These are phyloP conservation scores for Lactifluus rugatus DNA, from an alignment of 768 basidiomycete genomes.

Conservation along the genomic window DNA sequence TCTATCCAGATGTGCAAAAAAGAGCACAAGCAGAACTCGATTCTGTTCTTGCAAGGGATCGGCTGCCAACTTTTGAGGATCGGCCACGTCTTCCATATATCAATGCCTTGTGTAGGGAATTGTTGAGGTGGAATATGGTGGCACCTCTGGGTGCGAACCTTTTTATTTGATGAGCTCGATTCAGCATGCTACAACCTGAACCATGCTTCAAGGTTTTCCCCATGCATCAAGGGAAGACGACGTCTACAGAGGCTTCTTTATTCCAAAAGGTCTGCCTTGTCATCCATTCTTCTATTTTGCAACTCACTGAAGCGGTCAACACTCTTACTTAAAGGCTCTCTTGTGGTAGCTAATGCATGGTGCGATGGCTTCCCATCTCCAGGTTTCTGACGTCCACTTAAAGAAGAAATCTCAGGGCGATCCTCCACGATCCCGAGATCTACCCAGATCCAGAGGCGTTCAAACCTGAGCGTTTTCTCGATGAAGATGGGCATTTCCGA, in stretches of 20 bases:
- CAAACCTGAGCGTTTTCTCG: background rate
- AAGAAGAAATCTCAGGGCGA: background rate
- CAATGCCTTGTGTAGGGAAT: conserved; percentile 9
- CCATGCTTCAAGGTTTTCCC: background rate
- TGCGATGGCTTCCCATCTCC: background rate
- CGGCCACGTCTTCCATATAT: conserved; percentile 4
- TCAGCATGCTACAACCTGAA: background rate
- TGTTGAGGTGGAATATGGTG: conserved; percentile 2
- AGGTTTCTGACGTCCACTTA: background rate
- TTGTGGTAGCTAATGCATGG: background rate
- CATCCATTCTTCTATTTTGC: background rate
- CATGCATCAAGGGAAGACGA: conserved; percentile 2
- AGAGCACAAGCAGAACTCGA: conserved; percentile 13
- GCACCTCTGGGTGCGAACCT: background rate
- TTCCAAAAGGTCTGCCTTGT: conserved; percentile 9
- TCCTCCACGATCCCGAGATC: conserved; percentile 1
- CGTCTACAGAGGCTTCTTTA: conserved; percentile 6
- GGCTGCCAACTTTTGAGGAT: conserved; percentile 11
- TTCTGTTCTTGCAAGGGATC: background rate
- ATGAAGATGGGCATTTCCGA: background rate
- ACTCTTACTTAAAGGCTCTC: background rate
- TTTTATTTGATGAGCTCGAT: too few species aligned
- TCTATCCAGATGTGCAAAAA: conserved; percentile 9
- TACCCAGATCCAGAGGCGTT: conserved; percentile 7
- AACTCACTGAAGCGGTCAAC: background rate